Evolutionary conservation across 306 rosid species (phyloP).

Genomic region (Quercus suber): DNA sequence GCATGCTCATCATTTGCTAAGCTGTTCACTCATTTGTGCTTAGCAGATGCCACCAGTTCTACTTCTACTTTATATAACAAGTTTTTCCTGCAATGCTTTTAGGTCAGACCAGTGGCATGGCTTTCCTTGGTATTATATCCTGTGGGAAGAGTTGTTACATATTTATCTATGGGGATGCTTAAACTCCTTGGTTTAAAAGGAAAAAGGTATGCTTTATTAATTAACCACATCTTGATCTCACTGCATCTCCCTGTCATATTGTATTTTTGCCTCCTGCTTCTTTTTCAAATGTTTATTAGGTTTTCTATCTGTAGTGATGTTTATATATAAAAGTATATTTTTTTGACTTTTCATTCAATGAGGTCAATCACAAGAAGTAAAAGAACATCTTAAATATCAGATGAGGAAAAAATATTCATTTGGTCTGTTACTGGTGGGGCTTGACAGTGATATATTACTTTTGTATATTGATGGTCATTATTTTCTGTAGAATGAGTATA

Average conservation of each 20-base stretch:
- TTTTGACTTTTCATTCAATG: not conserved
- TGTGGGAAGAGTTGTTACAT: slow-evolving; percentile 89
- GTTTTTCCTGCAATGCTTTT: slow-evolving; percentile 36
- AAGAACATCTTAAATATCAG: not conserved
- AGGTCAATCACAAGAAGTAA: not conserved
- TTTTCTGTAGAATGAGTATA: not conserved
- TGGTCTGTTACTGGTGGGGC: not conserved
- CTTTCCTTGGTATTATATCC: slow-evolving; percentile 92
- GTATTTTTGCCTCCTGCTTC: slow-evolving; percentile 9
- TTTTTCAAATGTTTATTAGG: slow-evolving; percentile 8
- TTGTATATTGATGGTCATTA: not conserved
- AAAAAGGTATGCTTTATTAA: slow-evolving; percentile 61
- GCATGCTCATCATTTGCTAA: slow-evolving; percentile 11
- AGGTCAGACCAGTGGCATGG: slow-evolving; percentile 99
- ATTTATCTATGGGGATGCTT: slow-evolving; percentile 94
- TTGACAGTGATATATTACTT: not conserved
- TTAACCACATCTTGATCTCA: slow-evolving; percentile 18
- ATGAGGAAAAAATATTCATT: not conserved
- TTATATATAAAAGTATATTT: not conserved
- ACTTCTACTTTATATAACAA: slow-evolving; percentile 18
- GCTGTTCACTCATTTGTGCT: not conserved
- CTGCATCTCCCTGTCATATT: not conserved
- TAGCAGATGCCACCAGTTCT: slow-evolving; percentile 16
- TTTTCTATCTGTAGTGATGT: slow-evolving; percentile 11
- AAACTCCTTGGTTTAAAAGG: slow-evolving; percentile 95